Conservation (phyloP, 441 rosid genomes). For the Metrosideros polymorpha region DNA sequence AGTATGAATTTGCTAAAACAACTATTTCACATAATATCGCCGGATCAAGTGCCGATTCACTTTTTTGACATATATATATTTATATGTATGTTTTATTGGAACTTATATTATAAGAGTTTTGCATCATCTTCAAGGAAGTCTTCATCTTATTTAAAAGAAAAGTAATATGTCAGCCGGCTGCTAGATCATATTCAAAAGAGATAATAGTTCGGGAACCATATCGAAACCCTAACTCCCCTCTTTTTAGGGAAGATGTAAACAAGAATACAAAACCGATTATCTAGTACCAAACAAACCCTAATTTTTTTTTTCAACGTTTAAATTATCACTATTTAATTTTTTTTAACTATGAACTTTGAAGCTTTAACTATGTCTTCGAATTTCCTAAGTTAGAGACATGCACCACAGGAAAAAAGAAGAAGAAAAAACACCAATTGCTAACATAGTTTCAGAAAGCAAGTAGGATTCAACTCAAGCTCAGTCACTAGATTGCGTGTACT, state of each 20-base stretch:
- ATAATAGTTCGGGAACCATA: background rate
- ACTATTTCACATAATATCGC: background rate
- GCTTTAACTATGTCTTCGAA: background rate
- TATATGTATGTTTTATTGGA: background rate
- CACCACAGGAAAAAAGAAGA: background rate
- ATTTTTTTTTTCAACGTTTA: too few species aligned
- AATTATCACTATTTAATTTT: too few species aligned
- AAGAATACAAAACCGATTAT: background rate
- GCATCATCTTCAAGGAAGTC: background rate
- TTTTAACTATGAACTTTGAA: background rate
- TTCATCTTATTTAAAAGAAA: background rate
- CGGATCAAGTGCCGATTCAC: background rate
- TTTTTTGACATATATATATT: background rate
- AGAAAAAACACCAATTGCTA: background rate
- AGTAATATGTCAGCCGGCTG: background rate
- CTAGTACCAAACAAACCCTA: background rate
- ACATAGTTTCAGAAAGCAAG: background rate
- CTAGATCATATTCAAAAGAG: background rate
- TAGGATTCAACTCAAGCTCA: background rate
- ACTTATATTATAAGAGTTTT: background rate
- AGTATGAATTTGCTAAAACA: background rate
- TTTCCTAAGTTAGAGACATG: background rate
- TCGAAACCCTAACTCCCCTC: background rate
- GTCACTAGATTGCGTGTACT: background rate
- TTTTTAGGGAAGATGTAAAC: background rate